A percentile compares a stretch with the other conserved stretches of the same genome.
phyloP scores from a whole-genome alignment of 305 asterid species.

The Fraxinus nigra region DNA sequence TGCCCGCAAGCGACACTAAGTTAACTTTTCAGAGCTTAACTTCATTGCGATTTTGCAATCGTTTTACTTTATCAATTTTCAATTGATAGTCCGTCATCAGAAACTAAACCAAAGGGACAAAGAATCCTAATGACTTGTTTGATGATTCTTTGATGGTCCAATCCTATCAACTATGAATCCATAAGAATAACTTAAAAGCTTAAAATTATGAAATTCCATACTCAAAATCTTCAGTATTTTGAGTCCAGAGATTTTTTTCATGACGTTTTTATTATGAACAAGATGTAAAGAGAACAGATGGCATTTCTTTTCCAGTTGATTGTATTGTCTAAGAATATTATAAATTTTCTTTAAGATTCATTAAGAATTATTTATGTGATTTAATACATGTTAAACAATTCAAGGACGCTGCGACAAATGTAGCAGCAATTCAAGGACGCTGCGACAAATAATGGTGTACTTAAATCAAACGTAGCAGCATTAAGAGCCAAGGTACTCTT shows the following conservation, averaged over 20 bases:
- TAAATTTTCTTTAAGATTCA: not conserved
- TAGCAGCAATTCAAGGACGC: constrained; percentile 45
- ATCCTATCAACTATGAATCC: no score
- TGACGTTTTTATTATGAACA: not conserved
- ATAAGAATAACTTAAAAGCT: no score
- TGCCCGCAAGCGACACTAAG: not conserved
- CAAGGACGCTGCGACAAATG: constrained; percentile 43
- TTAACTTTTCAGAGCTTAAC: not conserved
- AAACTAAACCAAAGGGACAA: constrained; percentile 35
- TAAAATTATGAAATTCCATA: no score
- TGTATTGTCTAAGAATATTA: not conserved
- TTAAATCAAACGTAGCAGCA: constrained; percentile 45
- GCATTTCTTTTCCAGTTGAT: not conserved
- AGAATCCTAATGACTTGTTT: no score
- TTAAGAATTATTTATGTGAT: not conserved
- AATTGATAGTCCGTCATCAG: constrained; percentile 71
- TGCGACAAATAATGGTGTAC: constrained; percentile 43
- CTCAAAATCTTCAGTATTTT: not conserved
- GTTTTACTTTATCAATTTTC: constrained; percentile 1
- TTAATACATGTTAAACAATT: constrained; percentile 36
- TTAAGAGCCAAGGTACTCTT: constrained; percentile 42
- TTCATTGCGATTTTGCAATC: no score
- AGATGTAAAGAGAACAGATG: not conserved
- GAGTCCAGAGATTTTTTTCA: not conserved
- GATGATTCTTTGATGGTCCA: no score